These are phyloP conservation scores for Trichopus zeylanicus DNA, from an alignment of 116 monocot genomes.

Conservation along the genomic window DNA sequence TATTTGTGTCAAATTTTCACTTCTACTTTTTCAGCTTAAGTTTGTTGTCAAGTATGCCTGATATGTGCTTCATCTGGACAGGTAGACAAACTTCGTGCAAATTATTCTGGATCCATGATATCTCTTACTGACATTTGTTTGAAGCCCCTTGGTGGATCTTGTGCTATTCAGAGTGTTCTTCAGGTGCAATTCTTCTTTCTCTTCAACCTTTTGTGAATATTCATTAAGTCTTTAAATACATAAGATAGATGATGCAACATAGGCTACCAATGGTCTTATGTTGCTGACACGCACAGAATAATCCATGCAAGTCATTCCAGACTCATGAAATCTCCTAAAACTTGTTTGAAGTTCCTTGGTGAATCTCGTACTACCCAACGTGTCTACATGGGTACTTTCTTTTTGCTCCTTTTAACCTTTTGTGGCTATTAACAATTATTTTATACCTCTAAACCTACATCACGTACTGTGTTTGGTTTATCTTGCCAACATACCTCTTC, in stretches of 20 bases:
- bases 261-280: too few species aligned
- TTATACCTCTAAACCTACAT: too few species aligned
- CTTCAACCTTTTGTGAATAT: neutral
- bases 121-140: constrained; percentile 80
- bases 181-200: constrained; percentile 34
- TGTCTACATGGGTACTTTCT: neutral
- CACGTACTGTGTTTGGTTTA: too few species aligned
- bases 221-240: neutral
- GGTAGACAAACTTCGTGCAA: constrained; percentile 79
- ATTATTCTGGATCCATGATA: constrained; percentile 69
- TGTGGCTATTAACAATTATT: too few species aligned
- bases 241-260: neutral
- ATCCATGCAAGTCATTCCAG: too few species aligned
- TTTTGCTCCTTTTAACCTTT: too few species aligned
- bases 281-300: too few species aligned
- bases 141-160: constrained; percentile 76
- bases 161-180: constrained; percentile 95
- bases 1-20: neutral
- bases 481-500: too few species aligned
- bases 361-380: too few species aligned
- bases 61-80: constrained; percentile 19
- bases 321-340: too few species aligned
- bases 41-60: neutral
- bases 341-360: too few species aligned
- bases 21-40: neutral